Base-by-base conservation (phyloP, 1,284 basidiomycete genomes). In the Naganishia sp. region DNA sequence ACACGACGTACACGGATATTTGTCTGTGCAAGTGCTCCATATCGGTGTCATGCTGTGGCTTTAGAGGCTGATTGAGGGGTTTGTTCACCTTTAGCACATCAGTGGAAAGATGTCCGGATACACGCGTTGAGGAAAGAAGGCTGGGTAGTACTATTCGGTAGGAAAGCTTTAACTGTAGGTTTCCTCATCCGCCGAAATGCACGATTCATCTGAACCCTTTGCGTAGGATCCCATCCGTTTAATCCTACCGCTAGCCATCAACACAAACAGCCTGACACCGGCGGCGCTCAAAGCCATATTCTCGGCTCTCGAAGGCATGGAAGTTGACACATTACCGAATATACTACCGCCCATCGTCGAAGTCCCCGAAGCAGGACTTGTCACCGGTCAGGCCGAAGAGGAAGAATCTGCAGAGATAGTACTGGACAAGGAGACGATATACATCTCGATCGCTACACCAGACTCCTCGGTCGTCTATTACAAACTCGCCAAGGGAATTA, bases 401-500 rank as follows among this genome's bases (percentile, higher is more conserved):
- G 46, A 62, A 39, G 69, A 69, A 53, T 25, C 42, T 25, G 49
- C 41, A 0, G 50, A 66, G 42, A 42, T 28, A 13, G 61, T 63
- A 21, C 62, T 80, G 11, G 79, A 80, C 66, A 69, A 67, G 49
- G 75, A 77, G 42, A 77, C 75, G 42, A 68, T 80, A 25, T 81
- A 80, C 67, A 72, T 76, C 23, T 78, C 77, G 1, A 79, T 80
- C 42, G 73, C 74, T 6, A 73, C 74, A 1, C 71, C 73, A 13
- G 80, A 81, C 67, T 79, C 77, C 23, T 79, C 77, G 0, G 74
- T 80, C 7, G 80, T 81, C 3, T 81, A 81, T 69, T 81, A 81
- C 69, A 78, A 78, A 65, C 67, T 81, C 11, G 72, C 75, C 11
- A 77, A 75, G 58, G 80, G 80, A 2, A 78, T 81, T 65, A 76